Base-by-base conservation (phyloP, 208 protist species). In the Leishmania guyanensis region DNA sequence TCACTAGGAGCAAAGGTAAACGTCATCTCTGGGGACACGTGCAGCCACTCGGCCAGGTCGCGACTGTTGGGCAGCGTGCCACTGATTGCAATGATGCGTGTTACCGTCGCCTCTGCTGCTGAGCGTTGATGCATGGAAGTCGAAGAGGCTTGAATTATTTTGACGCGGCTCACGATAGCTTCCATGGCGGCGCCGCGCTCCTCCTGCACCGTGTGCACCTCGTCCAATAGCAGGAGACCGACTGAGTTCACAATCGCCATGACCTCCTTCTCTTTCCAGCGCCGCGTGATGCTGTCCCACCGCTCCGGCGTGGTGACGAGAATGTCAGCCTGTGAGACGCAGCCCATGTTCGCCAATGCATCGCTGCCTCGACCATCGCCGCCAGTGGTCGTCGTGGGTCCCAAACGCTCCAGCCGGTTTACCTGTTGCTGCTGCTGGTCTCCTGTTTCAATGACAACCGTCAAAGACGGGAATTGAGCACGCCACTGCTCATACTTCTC, bases 251-350 rank as follows among this genome's bases (percentile, higher is more conserved):
- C 92, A 43, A 98, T 87, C 26, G 80, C 80, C 77, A 90, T 86
- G 48, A 95, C 86, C 50, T 89, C 86, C 39, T 88, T 88, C 78
- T 98, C 93, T 51, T 93, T 91, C 93, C 95, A 98, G 5, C 96
- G 89, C 1, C 97, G 93, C 51, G 96, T 98, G 72, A 99, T 96
- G 81, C 93, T 95, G 83, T 99, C 97, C 93, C 94, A 99, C 3
- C 97, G 93, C 84, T 99, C 96, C 54, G 97, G 97, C 16, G 97
- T 99, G 29, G 96, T 97, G 72, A 99, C 88, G 77, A 98, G 91
- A 78, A 98, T 95, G 81, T 97, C 89, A 8, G 93, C 91, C 26
- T 78, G 65, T 12, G 83, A 83, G 3, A 97, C 88, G 5, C 77
- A 77, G 0, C 70, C 50, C 43, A 97, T 80, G 56, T 77, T 81